Evolutionary conservation across 768 basidiomycete species (phyloP), one percentile per base, ranked within the genome.

Genomic region (Calocybe cyanea): DNA sequence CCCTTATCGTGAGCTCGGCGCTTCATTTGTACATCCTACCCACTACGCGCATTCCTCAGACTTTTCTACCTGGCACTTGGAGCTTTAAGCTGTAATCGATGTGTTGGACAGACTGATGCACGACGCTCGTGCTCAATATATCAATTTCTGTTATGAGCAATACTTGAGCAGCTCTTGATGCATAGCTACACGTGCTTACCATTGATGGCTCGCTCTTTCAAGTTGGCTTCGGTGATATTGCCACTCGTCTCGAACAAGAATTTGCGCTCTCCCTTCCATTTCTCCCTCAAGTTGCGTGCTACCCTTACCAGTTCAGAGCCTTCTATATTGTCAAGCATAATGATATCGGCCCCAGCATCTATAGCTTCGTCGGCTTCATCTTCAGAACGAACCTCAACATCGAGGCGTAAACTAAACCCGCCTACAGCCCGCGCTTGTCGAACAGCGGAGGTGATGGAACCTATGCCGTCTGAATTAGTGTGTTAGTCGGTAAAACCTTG

Each of bases 81-180:
- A 98, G 85, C 77, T 98, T 98, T 57, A 99, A 74, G 58, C 92
- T 96, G 64, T 94, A 99, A 63, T 98, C 96, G 51, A 98, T 84
- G 59, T 96, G 93, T 54, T 81, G 90, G 19, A 90, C 91, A 1
- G 88, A 90, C 64, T 97, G 91, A 55, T 94, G 92, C 19, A 93
- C 88, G 7, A 74, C 78, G 49, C 90, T 93, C 33, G 92, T 93
- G 68, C 93, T 88, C 64, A 96, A 57, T 57, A 98, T 94, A 63
- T 99, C 96, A 56, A 99, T 85, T 59, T 92, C 94, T 94, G 15
- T 24, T 18, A 35, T n/a, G 34, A 5, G 6, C 35, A 23, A 11
- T 28, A 13, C 38, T 14, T 15, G 53, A 14, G 43, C 20, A 31
- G 21, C 5, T 24, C 46, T 20, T 18, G 24, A 1, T 37, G 41